Conservation (phyloP, 2,329 filamentous ascomycete genomes). For the Neofusicoccum sp. region DNA sequence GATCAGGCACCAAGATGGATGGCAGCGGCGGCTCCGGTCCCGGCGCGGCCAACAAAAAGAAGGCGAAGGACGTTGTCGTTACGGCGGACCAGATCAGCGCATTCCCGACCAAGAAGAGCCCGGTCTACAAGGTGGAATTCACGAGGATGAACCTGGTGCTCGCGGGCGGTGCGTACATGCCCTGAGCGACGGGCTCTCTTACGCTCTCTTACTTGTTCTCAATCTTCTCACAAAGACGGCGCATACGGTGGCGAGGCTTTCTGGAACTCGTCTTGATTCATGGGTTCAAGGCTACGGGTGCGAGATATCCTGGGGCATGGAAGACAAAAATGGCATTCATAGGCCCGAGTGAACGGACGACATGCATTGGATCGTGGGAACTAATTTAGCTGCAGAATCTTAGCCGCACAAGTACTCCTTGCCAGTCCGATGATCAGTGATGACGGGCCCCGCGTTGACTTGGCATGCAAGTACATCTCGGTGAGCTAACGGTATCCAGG, state of each 20-base stretch:
- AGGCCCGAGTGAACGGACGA: constrained; percentile 1
- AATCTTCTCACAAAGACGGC: background rate
- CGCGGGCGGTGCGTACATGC: constrained; percentile 73
- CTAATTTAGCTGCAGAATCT: constrained; percentile 9
- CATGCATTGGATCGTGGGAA: constrained; percentile 7
- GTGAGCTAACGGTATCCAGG: constrained; percentile 6
- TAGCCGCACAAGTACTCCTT: constrained; percentile 3
- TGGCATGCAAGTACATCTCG: background rate
- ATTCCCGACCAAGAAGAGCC: constrained; percentile 94
- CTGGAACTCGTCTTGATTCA: background rate
- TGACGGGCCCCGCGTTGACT: background rate
- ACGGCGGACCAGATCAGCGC: constrained; percentile 92
- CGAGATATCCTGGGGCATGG: constrained; percentile 10
- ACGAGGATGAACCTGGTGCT: constrained; percentile 94
- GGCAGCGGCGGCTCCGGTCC: constrained; percentile 42
- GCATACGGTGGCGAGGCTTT: constrained; percentile 9
- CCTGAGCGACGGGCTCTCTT: constrained; percentile 28
- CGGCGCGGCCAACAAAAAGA: constrained; percentile 48
- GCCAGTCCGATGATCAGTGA: background rate
- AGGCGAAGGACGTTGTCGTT: constrained; percentile 90
- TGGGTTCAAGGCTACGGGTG: constrained; percentile 9
- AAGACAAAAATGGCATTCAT: background rate
- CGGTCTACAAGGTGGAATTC: constrained; percentile 89
- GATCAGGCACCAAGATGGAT: constrained; percentile 49
- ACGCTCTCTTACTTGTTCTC: background rate